A percentile compares a stretch with the other conserved stretches of the same genome.
phyloP scores from a whole-genome alignment of 345 rosid species.

The Excoecaria agallocha region DNA sequence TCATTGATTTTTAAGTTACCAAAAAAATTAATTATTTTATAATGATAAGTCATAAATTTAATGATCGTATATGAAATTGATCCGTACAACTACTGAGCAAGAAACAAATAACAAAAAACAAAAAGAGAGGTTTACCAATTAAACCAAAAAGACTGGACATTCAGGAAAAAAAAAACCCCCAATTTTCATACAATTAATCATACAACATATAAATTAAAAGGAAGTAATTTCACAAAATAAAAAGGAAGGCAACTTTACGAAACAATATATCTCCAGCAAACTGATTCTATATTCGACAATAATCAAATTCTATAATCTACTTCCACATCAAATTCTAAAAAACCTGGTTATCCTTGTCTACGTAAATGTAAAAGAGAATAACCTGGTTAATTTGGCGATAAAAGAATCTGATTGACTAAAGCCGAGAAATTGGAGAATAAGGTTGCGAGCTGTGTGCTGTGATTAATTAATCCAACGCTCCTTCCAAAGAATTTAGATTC shows the following conservation, averaged over 20 bases:
- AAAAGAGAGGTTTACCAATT: not conserved
- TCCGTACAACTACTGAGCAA: not conserved
- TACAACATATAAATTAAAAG: not conserved
- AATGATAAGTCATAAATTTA: no score
- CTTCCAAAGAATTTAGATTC: not conserved
- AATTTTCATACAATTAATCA: no score
- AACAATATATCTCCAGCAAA: not conserved
- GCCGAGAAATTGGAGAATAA: no score
- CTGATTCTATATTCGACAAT: no score
- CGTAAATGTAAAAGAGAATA: not conserved
- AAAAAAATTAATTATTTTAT: no score
- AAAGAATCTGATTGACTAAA: no score
- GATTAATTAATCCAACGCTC: slow-evolving; percentile 8
- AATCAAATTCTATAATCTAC: not conserved
- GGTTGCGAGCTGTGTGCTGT: not conserved
- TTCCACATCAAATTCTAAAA: not conserved
- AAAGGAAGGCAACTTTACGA: not conserved
- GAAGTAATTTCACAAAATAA: not conserved
- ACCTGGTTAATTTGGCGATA: no score
- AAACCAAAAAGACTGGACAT: not conserved
- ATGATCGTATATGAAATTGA: no score
- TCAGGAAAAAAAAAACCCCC: not conserved
- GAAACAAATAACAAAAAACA: not conserved
- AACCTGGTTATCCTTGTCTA: not conserved
- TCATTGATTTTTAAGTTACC: no score